phyloP scores from a whole-genome alignment of 495 filamentous ascomycete species.

The Penicillium silybi region DNA sequence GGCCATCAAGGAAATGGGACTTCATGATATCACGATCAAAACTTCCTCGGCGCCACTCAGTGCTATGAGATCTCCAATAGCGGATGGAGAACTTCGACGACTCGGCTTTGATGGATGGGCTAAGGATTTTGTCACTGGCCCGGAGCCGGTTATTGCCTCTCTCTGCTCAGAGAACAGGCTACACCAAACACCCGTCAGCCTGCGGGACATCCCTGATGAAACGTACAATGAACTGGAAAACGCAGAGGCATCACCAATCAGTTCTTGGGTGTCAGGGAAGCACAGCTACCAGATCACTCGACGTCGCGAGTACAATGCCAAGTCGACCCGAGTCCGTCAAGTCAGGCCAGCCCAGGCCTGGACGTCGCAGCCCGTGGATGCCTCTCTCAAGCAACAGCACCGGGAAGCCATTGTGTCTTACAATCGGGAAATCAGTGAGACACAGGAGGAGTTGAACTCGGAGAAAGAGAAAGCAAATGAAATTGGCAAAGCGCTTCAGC shows the following conservation, averaged over 20 bases:
- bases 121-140: conserved; percentile 71
- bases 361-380: conserved; percentile 74
- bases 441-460: conserved; percentile 29
- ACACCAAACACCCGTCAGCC: conserved; percentile 61
- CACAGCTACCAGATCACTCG: conserved; percentile 55
- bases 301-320: conserved; percentile 67
- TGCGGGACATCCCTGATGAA: conserved; percentile 57
- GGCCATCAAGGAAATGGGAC: conserved; percentile 43
- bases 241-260: conserved; percentile 36
- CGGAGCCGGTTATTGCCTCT: conserved; percentile 81
- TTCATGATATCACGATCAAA: conserved; percentile 65
- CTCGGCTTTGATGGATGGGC: conserved; percentile 78
- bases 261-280: conserved; percentile 60
- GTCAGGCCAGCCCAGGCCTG: conserved; percentile 59
- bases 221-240: conserved; percentile 58
- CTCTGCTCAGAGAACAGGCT: conserved; percentile 66
- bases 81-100: conserved; percentile 47
- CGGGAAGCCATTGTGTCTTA: conserved; percentile 40
- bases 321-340: conserved; percentile 57
- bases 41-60: conserved; percentile 45
- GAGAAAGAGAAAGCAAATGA: conserved; percentile 38
- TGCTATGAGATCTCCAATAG: conserved; percentile 51
- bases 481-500: conserved; percentile 19
- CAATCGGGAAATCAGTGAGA: conserved; percentile 37
- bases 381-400: conserved; percentile 50